Evolutionary conservation across 768 basidiomycete genomes (phyloP), one percentile per base, ranked within the genome.

Genomic region (Lactifluus pinguis): DNA sequence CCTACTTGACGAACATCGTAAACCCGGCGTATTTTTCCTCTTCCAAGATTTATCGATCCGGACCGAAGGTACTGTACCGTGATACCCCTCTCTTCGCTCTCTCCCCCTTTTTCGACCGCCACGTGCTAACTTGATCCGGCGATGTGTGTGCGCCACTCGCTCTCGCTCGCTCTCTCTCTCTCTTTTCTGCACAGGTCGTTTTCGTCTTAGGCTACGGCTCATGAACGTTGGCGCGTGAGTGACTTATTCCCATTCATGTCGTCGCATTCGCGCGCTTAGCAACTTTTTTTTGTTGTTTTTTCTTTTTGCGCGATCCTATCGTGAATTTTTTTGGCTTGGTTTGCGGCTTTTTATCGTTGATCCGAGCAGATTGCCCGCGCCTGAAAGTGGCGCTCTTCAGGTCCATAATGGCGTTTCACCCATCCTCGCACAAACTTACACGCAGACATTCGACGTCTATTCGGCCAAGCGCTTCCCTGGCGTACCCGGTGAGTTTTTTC

Each of bases 401-500:
- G 81, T 92, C 56, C 85, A 89, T 75, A 85, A 77, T 51, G 80
- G 80, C 62, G 71, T 82, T 41, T 87, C 87, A 19, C 85, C 87
- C 10, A 84, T 97, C 6, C 80, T 95, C 25, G 91, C 94, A 8
- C 86, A 92, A 70, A 82, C 84, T 2, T 91, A 87, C 71, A 88
- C 90, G 45, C 84, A 91, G 30, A 79, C 84, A 30, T 95, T 97
- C 69, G 81, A 83, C 11, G 94, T 98, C 0, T 94, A 78, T 73
- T 92, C 92, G 2, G 94, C 94, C 39, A 98, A 98, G 76, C 84
- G 89, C 52, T 98, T 95, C 76, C 92, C 92, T 52, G 94, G 94
- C 53, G 94, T 98, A 47, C 89, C 92, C 75, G 89, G 91, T 91
- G 65, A 53, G 75, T 70, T 38, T 36, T 38, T 0, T 7, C 13